These are phyloP conservation scores for Suillus cothurnatus DNA, from an alignment of 768 basidiomycete species.

Conservation along the genomic window DNA sequence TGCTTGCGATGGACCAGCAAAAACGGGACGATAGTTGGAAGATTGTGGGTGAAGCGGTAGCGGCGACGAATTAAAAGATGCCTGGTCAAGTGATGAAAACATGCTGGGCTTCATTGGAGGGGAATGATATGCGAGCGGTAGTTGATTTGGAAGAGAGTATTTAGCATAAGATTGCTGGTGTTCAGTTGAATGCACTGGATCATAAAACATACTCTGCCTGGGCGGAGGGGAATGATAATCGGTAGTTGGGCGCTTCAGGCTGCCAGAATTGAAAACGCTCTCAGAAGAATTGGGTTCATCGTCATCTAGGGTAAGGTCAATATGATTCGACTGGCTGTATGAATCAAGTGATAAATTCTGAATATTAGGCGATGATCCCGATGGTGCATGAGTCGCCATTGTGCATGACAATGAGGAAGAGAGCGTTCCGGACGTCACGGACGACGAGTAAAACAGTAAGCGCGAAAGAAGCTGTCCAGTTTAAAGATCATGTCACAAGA, in stretches of 20 bases:
- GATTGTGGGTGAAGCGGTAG: slow-evolving; percentile 18
- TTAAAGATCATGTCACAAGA: slow-evolving; percentile 11
- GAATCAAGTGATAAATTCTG: slow-evolving; percentile 40
- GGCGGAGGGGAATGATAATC: slow-evolving; percentile 26
- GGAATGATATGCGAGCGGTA: slow-evolving; percentile 17
- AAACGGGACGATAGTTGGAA: slow-evolving; percentile 50
- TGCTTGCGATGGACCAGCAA: slow-evolving; percentile 47
- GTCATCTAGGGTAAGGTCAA: slow-evolving; percentile 75
- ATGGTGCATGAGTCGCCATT: slow-evolving; percentile 32
- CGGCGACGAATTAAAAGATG: slow-evolving; percentile 17
- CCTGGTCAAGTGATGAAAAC: slow-evolving; percentile 1
- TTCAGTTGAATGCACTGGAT: slow-evolving; percentile 25
- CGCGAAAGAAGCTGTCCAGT: slow-evolving; percentile 2
- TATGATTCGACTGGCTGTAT: slow-evolving; percentile 51
- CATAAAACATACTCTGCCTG: slow-evolving; percentile 15
- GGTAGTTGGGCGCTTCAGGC: slow-evolving; percentile 45
- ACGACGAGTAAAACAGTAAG: slow-evolving; percentile 12
- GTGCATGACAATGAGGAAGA: slow-evolving; percentile 23
- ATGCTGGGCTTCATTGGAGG: slow-evolving; percentile 20
- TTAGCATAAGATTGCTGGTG: slow-evolving; percentile 20
- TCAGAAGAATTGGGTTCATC: slow-evolving; percentile 46
- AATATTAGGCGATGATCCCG: slow-evolving; percentile 34
- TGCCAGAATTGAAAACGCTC: slow-evolving; percentile 26
- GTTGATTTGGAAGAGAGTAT: slow-evolving; percentile 14
- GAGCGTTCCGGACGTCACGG: slow-evolving; percentile 8